Percentiles rank a stretch among this genome's conserved stretches.
These are phyloP conservation scores for Penicillium subrubescens DNA, from an alignment of 495 filamentous ascomycete species.

Conservation along the genomic window DNA sequence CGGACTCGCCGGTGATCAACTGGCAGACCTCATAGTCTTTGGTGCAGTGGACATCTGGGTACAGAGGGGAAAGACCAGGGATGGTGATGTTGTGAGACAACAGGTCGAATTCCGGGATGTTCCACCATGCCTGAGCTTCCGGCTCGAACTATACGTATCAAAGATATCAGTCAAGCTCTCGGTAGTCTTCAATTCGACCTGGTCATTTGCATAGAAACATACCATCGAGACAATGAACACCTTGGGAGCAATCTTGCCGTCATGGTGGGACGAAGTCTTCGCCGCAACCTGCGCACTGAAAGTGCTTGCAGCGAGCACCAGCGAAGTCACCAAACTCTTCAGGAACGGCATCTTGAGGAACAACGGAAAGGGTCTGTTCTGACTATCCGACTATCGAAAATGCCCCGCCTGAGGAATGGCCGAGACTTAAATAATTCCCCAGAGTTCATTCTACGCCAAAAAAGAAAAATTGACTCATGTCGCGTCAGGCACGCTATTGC, in stretches of 20 bases:
- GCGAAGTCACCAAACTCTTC: slow-evolving; percentile 16
- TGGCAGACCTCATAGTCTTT: slow-evolving; percentile 61
- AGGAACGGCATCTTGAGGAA: slow-evolving; percentile 16
- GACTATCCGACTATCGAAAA: neutral
- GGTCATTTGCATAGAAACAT: slow-evolving; percentile 14
- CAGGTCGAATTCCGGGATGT: slow-evolving; percentile 61
- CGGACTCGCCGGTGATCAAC: slow-evolving; percentile 57
- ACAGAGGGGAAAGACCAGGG: slow-evolving; percentile 66
- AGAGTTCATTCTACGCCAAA: neutral
- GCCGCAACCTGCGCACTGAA: slow-evolving; percentile 12
- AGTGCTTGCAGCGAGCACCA: slow-evolving; percentile 20
- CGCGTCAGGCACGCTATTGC: neutral
- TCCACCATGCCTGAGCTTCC: slow-evolving; percentile 70
- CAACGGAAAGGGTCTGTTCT: neutral
- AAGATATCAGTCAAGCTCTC: neutral
- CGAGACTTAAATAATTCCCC: neutral
- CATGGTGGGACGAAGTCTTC: neutral
- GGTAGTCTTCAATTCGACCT: neutral
- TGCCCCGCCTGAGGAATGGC: neutral
- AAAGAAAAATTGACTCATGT: neutral
- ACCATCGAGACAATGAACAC: slow-evolving; percentile 74
- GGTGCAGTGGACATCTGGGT: slow-evolving; percentile 65
- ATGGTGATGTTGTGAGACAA: slow-evolving; percentile 66
- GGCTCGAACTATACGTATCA: slow-evolving; percentile 55
- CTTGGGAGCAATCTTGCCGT: slow-evolving; percentile 56